A percentile compares a stretch with the other conserved stretches of the same genome.
phyloP scores from a whole-genome alignment of 2,329 filamentous ascomycete genomes.

The Exserohilum turcica region DNA sequence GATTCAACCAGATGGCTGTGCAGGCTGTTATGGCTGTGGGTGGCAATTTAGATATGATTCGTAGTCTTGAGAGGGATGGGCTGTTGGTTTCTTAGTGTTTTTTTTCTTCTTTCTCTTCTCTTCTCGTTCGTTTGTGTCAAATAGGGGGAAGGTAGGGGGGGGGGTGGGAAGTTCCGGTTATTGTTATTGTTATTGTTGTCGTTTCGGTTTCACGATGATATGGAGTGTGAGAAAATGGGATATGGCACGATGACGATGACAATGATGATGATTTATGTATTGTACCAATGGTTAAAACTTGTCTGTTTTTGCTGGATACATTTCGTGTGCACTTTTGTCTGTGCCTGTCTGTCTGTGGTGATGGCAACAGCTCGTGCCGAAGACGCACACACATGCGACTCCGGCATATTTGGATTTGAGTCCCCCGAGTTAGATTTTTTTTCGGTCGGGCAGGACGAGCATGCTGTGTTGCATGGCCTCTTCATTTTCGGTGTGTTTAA shows the following conservation, averaged over 20 bases:
- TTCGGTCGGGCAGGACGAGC: too few species aligned
- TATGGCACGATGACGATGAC: too few species aligned
- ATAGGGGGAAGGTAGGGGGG: too few species aligned
- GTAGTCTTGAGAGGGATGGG: constrained; percentile 51
- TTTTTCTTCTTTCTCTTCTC: neutral
- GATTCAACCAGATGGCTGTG: constrained; percentile 70
- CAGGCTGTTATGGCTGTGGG: constrained; percentile 73
- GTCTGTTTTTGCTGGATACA: neutral
- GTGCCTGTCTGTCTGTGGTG: too few species aligned
- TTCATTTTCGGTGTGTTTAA: neutral
- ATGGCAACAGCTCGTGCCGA: neutral
- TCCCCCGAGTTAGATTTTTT: too few species aligned
- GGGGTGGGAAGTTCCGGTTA: too few species aligned
- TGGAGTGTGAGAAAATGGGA: too few species aligned
- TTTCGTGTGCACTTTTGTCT: neutral
- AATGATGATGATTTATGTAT: constrained; percentile 4
- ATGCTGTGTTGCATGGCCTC: neutral
- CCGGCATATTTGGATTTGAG: too few species aligned
- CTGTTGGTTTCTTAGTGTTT: constrained; percentile 35
- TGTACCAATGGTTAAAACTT: constrained; percentile 5
- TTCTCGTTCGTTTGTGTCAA: neutral
- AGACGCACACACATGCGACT: neutral
- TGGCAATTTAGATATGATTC: constrained; percentile 61
- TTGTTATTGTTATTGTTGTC: too few species aligned
- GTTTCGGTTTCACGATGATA: too few species aligned